Evolutionary conservation across 306 rosid genomes (phyloP), one percentile per base, ranked within the genome.

Genomic region (Fragaria iinumae): DNA sequence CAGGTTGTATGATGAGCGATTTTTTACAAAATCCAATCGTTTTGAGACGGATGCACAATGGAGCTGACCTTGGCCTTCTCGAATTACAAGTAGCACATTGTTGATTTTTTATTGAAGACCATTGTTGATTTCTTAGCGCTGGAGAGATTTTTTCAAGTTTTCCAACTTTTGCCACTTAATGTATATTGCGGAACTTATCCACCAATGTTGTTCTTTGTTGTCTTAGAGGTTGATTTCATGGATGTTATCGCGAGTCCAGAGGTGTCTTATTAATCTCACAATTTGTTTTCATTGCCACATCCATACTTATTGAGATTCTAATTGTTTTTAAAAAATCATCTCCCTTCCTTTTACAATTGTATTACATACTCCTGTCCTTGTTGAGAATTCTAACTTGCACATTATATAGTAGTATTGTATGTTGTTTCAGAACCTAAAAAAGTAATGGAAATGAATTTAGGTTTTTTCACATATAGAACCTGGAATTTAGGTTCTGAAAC

Each of bases 151-250:
- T 41, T 8, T 60, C 71, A 63, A 7, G 4, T 34, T 73, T 60
- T 80, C 84, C 77, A 71, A 74, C 34, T 20, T 48, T 38, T 72
- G 41, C 67, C 18, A 39, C 11, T 38, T 39, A 23, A 7, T 69
- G 32, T 32, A 68, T 17, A 23, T 62, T 36, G 75, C 65, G 53
- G 63, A 59, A 67, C 49, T 77, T 75, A 66, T 67, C 66, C 74
- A 27, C n/a, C 47, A 47, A 53, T 75, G 18, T 59, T 71, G 21
- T 76, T 7, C 66, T 62, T 25, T 73, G 34, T 47, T 77, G 44
- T 14, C 68, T 27, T 90, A 89, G 97, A 49, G 70, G 84, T 84
- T 38, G 80, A 84, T 36, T 36, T 74, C 67, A 92, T 80, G 96
- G 88, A 83, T 38, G 86, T 89, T 38, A 86, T 89, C 34, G 82